phyloP scores from a whole-genome alignment of 345 rosid genomes.

The Aegle marmelos region DNA sequence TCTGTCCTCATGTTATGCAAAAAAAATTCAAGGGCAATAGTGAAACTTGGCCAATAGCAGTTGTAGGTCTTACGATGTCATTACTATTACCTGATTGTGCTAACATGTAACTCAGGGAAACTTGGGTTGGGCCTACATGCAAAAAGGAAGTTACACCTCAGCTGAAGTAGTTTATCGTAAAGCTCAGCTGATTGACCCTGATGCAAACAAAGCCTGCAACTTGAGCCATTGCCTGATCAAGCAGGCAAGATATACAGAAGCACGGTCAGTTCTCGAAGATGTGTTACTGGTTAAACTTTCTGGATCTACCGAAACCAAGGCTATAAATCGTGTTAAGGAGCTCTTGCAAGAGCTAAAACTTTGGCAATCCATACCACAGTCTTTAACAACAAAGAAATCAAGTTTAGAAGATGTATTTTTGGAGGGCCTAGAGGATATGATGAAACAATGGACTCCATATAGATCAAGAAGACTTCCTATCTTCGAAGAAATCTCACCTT shows the following conservation, averaged over 20 bases:
- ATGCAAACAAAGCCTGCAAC: conserved; percentile 89
- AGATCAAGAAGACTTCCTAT: conserved; percentile 79
- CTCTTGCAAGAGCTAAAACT: conserved; percentile 41
- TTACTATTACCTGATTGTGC: neutral
- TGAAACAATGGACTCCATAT: conserved; percentile 59
- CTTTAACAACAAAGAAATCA: neutral
- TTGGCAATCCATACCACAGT: neutral
- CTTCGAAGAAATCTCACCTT: conserved; percentile 80
- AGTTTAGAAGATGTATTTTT: conserved; percentile 51
- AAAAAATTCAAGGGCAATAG: neutral
- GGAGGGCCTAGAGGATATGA: conserved; percentile 60
- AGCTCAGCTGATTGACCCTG: conserved; percentile 82
- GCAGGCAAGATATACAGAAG: conserved; percentile 56
- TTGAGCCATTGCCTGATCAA: conserved; percentile 68
- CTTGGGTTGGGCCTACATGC: conserved; percentile 98
- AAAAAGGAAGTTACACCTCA: conserved; percentile 52
- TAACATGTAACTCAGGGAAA: conserved; percentile 56
- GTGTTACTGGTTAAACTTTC: conserved; percentile 38
- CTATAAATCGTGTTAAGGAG: conserved; percentile 50
- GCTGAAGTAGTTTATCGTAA: conserved; percentile 74
- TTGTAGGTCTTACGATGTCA: neutral
- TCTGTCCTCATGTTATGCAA: neutral
- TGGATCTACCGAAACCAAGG: conserved; percentile 51
- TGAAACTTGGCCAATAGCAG: neutral
- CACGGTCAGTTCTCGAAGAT: conserved; percentile 39